These are phyloP conservation scores for Rhizopogon roseolus DNA, from an alignment of 768 basidiomycete species.

Conservation along the genomic window DNA sequence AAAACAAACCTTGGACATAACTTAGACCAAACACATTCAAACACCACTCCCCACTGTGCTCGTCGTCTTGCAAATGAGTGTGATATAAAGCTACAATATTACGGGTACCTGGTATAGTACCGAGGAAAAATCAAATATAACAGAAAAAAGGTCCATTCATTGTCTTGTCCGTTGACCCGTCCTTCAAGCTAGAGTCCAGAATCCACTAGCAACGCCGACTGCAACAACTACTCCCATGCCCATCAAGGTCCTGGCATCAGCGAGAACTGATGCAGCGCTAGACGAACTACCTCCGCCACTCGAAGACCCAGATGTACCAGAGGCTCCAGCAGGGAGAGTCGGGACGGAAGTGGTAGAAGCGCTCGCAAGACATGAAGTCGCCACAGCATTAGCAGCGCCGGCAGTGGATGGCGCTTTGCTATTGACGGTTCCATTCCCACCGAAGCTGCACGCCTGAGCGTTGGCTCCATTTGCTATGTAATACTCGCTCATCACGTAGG, in stretches of 20 bases:
- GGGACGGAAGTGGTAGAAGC: constrained; percentile 63
- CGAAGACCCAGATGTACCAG: constrained; percentile 18
- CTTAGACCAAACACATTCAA: not conserved
- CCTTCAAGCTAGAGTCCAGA: constrained; percentile 37
- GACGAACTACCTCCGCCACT: constrained; percentile 10
- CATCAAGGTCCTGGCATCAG: constrained; percentile 30
- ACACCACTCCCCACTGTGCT: not conserved
- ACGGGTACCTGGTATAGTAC: not conserved
- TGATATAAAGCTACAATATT: not conserved
- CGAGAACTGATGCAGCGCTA: constrained; percentile 19
- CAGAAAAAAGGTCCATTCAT: constrained; percentile 4
- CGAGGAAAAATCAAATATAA: not conserved
- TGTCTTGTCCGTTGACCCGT: not conserved
- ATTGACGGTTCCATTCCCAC: constrained; percentile 81
- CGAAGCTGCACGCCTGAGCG: constrained; percentile 67
- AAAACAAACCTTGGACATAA: not conserved
- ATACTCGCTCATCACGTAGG: constrained; percentile 77
- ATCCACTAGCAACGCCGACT: constrained; percentile 35
- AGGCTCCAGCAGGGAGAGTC: constrained; percentile 33
- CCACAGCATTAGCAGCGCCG: constrained; percentile 49
- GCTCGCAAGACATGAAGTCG: constrained; percentile 62
- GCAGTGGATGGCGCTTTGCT: constrained; percentile 41
- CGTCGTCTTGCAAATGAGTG: not conserved
- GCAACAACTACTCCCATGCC: constrained; percentile 32
- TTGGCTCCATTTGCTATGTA: constrained; percentile 62